Evolutionary conservation across 306 rosid species (phyloP), one percentile per base, ranked within the genome.

Genomic region (Begonia fuchsioides): DNA sequence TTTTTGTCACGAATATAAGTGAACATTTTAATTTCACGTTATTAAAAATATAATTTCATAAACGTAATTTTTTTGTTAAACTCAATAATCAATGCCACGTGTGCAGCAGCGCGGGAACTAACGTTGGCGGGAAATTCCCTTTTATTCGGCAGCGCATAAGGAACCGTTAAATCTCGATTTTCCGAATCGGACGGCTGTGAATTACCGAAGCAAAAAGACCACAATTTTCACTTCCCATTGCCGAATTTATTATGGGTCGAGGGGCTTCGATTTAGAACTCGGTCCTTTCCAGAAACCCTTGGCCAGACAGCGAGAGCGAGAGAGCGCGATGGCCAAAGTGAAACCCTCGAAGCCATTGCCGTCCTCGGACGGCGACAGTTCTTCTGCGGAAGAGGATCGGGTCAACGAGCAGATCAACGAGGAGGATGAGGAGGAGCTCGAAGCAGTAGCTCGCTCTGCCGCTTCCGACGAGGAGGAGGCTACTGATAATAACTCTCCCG

Each of bases 371-470:
- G 65, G 55, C 51, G 68, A 81, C 14, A 56, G 57, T 59, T 79
- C 93, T 49, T 67, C 54, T 47, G 81, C 67, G 50, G 86, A 58
- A 32, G 63, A 83, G 49, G 80, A 76, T 50, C 77, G 51, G 50
- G 53, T 61, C 50, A 76, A 70, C 64, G 70, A 74, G 15, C 81
- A 70, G 76, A 76, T 78, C 80, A 72, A 72, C 1, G 87, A 74
- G 43, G 96, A 76, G 5, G 97, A 90, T 53, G 92, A 81, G 5
- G 95, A 90, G 57, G 98, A 90, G 69, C 73, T 90, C 51, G 77
- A 90, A 50, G 95, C 84, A 19, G 95, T 90, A 2, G 92, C 94
- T 71, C 87, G 94, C 67, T 64, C 94, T 19, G 85, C 87, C 18
- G 79, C 55, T 68, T 78, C 86, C 43, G 87, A 72, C 20, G 86